Base-by-base conservation (phyloP, 805 yeast genomes). In the Tetrapisispora nanseiensis region DNA sequence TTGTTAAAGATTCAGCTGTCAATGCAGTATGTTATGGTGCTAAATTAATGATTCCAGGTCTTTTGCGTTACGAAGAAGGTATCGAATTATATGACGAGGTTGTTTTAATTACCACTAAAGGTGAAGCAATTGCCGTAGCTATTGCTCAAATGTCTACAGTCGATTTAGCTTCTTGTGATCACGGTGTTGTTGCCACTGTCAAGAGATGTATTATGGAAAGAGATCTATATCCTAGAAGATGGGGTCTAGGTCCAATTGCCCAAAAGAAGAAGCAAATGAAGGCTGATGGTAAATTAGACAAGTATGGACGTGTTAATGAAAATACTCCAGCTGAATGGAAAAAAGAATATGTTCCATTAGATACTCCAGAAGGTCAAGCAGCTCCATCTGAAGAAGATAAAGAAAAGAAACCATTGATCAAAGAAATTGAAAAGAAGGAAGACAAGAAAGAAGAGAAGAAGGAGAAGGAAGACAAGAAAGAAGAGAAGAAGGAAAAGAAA, bases 151-250 rank as follows among this genome's bases (percentile, higher is more conserved):
- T 92, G 98, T 82, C 97, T 45, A 86, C 97, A 46, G 97, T 89
- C 46, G 98, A 92, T 64, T 75, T 92, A 57, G 89, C 96, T 48
- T 70, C 92, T 26, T 90, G 97, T 69, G 98, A 92, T 68, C 98
- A 92, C 64, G 98, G 98, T 59, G 87, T 89, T 47, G 98, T 90
- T 59, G 96, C 98, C 53, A 87, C 86, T 74, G 95, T 92, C 61
- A 92, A 92, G 77, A 85, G 98, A 74, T 90, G 97, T 74, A 92
- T 92, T 58, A 92, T 92, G 98, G 98, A 92, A 73, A 82, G 98
- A 73, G 98, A 92, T 67, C 78, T 95, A 40, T 92, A 92, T 68
- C 98, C 98, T 70, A 84, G 98, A 76, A 82, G 97, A 76, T 92
- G 98, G 98, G 98, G 98, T 49, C 72, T 92, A 56, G 98, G 98